These are phyloP conservation scores for Aotearoamyces nothofagi DNA, from an alignment of 2,329 filamentous ascomycete genomes.

Conservation along the genomic window DNA sequence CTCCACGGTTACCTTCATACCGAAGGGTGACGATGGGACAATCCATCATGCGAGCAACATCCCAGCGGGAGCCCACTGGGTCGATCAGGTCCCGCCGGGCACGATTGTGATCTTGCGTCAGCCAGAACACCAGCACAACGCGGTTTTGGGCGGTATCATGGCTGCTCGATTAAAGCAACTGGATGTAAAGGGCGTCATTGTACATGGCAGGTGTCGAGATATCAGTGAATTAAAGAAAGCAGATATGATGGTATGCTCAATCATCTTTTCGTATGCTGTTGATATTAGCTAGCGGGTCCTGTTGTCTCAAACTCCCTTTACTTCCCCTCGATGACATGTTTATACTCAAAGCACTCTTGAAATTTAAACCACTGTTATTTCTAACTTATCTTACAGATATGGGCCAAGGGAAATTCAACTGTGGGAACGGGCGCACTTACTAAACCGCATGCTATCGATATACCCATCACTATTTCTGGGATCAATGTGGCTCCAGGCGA, in stretches of 20 bases:
- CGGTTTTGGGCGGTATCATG: slow-evolving; percentile 65
- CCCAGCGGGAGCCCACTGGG: slow-evolving; percentile 47
- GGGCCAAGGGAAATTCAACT: slow-evolving; percentile 38
- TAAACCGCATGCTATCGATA: slow-evolving; percentile 36
- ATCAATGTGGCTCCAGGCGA: slow-evolving; percentile 38
- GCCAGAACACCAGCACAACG: slow-evolving; percentile 48
- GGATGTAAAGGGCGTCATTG: slow-evolving; percentile 45
- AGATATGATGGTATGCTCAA: slow-evolving; percentile 35
- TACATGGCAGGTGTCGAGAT: slow-evolving; percentile 54
- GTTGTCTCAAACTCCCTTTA: slow-evolving; percentile 1
- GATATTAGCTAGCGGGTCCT: too few relatives aligned
- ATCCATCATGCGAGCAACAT: slow-evolving; percentile 27
- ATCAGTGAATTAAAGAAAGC: slow-evolving; percentile 40
- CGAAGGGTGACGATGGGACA: slow-evolving; percentile 31
- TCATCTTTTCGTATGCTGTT: slow-evolving; percentile 1
- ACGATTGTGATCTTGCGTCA: slow-evolving; percentile 55
- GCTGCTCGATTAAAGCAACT: slow-evolving; percentile 50
- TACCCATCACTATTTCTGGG: slow-evolving; percentile 27
- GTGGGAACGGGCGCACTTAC: slow-evolving; percentile 41
- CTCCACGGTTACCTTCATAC: slow-evolving; percentile 45
- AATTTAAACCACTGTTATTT: too few relatives aligned
- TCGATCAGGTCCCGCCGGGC: slow-evolving; percentile 42
- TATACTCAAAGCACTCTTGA: too few relatives aligned
- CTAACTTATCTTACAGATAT: too few relatives aligned
- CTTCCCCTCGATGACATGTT: not conserved